Evolutionary conservation across 1,139 yeast genomes (phyloP), one percentile per base, ranked within the genome.

Genomic region (Debaryomyces udenii): DNA sequence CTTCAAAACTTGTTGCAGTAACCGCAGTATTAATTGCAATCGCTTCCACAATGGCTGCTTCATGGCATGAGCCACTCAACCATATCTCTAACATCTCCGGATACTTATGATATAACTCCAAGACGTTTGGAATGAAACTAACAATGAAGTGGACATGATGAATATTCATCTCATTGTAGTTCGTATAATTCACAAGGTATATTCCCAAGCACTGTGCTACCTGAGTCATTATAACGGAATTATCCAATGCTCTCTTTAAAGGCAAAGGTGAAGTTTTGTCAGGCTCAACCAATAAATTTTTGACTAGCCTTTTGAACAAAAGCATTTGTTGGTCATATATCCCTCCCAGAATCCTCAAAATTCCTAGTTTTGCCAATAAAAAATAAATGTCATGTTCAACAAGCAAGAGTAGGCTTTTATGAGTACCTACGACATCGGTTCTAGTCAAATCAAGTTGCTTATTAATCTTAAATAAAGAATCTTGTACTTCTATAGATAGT

Each of bases 261-360:
- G 40, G 40, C 9, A 26, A 31, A 27, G 10, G 10, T 6, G 31
- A 18, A 15, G 18, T 18, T 15, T 36, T 31, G 9, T 38, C 24
- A 7, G 40, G 36, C 16, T 41, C 40, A 11, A 26, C 27, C 10
- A 45, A 32, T 9, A 49, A 30, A 30, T 33, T 45, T 3, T 33
- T 31, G 14, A 48, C 38, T 14, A 52, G 42, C 14, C 44, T 43
- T 31, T 51, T 50, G 31, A 49, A 48, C 14, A 44, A 41, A n/a
- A 39, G 16, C 2, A 48, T 47, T 22, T 49, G 48, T 15, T 43
- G 46, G 24, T 50, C 48, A 37, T 50, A 50, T 18, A 51, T 32
- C 11, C 31, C 31, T 34, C 31, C 15, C 15, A 35, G 35, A 7
- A 41, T 24, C n/a, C 37, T 41, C 14, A 26, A 27, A 7, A 42